These are phyloP conservation scores for Backusella liffmaniae DNA, from an alignment of 192 early-diverging fungal genomes.

Conservation along the genomic window DNA sequence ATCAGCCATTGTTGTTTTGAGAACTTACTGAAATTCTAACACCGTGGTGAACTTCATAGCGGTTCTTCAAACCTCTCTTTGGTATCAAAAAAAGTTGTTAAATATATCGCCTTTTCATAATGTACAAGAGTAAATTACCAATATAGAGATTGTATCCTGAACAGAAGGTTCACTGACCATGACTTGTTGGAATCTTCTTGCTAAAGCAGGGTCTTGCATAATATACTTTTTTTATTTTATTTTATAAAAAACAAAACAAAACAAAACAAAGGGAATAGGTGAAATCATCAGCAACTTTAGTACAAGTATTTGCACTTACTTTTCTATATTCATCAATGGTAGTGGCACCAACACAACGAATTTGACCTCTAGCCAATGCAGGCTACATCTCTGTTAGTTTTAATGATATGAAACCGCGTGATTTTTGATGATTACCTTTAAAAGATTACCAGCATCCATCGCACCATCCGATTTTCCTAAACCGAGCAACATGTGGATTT, in stretches of 20 bases:
- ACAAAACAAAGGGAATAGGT: background rate
- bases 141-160: slow-evolving; percentile 72
- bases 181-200: slow-evolving; percentile 74
- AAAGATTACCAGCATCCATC: slow-evolving; percentile 76
- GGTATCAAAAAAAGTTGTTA: background rate
- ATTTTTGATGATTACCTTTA: slow-evolving; percentile 49
- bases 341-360: slow-evolving; percentile 77
- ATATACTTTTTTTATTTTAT: slow-evolving; percentile 47
- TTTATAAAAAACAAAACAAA: too few species aligned
- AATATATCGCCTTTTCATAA: background rate
- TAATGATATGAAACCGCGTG: too few species aligned
- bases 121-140: slow-evolving; percentile 24
- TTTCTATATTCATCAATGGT: slow-evolving; percentile 81
- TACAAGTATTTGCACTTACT: background rate
- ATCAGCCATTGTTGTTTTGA: background rate
- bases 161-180: slow-evolving; percentile 54
- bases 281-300: background rate
- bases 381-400: slow-evolving; percentile 40
- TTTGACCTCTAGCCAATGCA: slow-evolving; percentile 66
- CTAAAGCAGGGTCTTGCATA: slow-evolving; percentile 75
- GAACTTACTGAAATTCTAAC: slow-evolving; percentile 60
- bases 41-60: slow-evolving; percentile 82
- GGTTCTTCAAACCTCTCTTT: slow-evolving; percentile 67
- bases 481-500: slow-evolving; percentile 74
- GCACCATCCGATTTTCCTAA: slow-evolving; percentile 74